Evolutionary conservation across 2,329 filamentous ascomycete species (phyloP), one percentile per base, ranked within the genome.

Genomic region (Trichoderma guizhouense): DNA sequence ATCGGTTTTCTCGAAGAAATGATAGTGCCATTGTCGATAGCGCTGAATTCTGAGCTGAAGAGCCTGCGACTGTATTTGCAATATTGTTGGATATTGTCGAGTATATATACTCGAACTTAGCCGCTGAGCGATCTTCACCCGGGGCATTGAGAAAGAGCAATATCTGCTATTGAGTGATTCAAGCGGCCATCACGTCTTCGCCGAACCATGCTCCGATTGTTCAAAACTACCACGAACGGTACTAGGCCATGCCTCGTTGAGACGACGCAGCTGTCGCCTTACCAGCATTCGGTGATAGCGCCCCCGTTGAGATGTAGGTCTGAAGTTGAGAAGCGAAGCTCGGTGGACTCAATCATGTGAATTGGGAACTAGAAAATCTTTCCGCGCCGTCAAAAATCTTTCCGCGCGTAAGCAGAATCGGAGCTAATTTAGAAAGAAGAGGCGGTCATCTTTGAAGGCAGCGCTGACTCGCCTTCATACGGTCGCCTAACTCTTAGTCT

Each of bases 1-100:
- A 68, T 58, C 65, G 65, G 65, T 58, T 68, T 9, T 68, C 30
- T n/a, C 51, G 65, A 68, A 68, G 28, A 21, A 68, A 58, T 30
- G 65, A 68, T 5, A 18, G 26, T 12, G 18, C 32, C 51, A 68
- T 68, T 30, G 15, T 68, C 8, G 32, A 2, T 4, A 68, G 12
- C 8, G 24, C 53, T 58, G 21, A 39, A 21, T 32, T n/a, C 15
- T 28, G 21, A 43, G 34, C 24, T 58, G 51, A 30, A 18, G 3
- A 65, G 11, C 28, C 43, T 15, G 30, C 63, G 21, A 18, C n/a
- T 28, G 8, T 66, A 14, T 11, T 32, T 7, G 34, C 26, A 28
- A 43, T 36, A 53, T 8, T 24, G 14, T 30, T 9, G 65, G 65
- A 21, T 55, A 11, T 39, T 5, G 28, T 15, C 32, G 51, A 43